Percentiles rank a stretch among this genome's conserved stretches.
Evolutionary conservation across 148 eudicot genomes (phyloP).

Genomic region (Dysphania ambrosioides): DNA sequence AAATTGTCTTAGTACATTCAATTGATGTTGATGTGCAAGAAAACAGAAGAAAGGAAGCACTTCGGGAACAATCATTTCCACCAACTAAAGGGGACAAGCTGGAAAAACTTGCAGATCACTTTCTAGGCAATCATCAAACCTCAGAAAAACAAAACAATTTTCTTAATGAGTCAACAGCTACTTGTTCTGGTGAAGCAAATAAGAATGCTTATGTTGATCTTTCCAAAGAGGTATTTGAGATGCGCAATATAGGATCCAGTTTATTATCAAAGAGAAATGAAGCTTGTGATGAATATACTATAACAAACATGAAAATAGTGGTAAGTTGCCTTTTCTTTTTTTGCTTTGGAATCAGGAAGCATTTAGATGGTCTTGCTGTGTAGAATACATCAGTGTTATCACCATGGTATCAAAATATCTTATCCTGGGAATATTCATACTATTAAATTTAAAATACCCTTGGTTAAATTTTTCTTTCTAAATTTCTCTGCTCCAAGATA

Average conservation of each 20-base stretch:
- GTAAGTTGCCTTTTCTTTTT: conserved; percentile 34
- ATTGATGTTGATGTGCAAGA: conserved; percentile 20
- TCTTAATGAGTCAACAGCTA: conserved; percentile 24
- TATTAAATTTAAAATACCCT: no score
- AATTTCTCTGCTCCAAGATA: no score
- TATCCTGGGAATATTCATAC: background rate
- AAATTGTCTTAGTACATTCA: conserved; percentile 30
- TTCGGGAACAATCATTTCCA: conserved; percentile 22
- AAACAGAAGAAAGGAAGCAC: conserved; percentile 21
- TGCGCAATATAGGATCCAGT: conserved; percentile 26
- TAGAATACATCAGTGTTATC: no score
- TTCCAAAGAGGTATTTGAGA: conserved; percentile 17
- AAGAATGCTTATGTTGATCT: conserved; percentile 20
- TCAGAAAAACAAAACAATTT: conserved; percentile 22
- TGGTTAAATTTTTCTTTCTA: no score
- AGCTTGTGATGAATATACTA: conserved; percentile 31
- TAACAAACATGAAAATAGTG: conserved; percentile 30
- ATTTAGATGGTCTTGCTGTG: no score
- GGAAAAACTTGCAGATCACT: conserved; percentile 28
- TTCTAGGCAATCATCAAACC: conserved; percentile 29
- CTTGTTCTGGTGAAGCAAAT: conserved; percentile 25
- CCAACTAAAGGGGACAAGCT: conserved; percentile 19
- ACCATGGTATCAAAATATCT: background rate
- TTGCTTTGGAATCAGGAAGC: no score
- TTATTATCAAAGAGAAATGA: conserved; percentile 30